Evolutionary conservation across 2,329 filamentous ascomycete species (phyloP), one percentile per base, ranked within the genome.

Genomic region (Paraphaeosphaeria sporulosa): DNA sequence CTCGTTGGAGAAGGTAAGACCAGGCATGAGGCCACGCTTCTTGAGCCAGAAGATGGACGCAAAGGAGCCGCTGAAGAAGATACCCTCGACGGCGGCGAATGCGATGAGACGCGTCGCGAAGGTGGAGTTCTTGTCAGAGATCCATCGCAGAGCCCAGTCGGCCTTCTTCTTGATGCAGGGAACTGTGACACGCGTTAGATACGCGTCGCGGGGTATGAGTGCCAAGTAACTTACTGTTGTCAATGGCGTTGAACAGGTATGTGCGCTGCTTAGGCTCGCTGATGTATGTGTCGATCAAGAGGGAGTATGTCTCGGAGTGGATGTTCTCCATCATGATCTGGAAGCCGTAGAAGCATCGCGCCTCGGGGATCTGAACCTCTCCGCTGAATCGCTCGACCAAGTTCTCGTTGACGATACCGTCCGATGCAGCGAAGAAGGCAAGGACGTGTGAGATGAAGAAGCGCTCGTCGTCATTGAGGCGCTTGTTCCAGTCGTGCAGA

Each of bases 281-380:
- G 84, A 99, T 96, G 82, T 99, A 99, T 64, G 94, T 97, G 80
- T 99, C 95, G 79, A 99, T 99, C 78, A 99, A 89, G 38, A 99
- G 90, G 21, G 94, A 98, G 87, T 99, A 99, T 57, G 95, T 99
- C 85, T 99, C 95, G 17, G 95, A 97, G 87, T 99, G 95, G 75
- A 99, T 97, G 84, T 99, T 99, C 87, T 99, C 95, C 92, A 99
- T 98, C 95, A 99, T 99, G 85, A 98, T 98, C 85, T 99, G 95
- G 88, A 99, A 99, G 67, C 95, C 95, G 81, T 99, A 99, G 87
- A 99, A 99, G 89, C 95, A 99, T 75, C 95, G 93, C 66, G 95
- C 95, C 83, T 99, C 95, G 12, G 95, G 94, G 60, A 98, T 89
- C 83, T 99, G 95, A 32, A 99, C 94, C 82, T 99, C 95, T 67